A percentile compares a stretch with the other conserved stretches of the same genome.
Conservation (phyloP, 2,329 filamentous ascomycete genomes). For the Aspergillus fischeri region DNA sequence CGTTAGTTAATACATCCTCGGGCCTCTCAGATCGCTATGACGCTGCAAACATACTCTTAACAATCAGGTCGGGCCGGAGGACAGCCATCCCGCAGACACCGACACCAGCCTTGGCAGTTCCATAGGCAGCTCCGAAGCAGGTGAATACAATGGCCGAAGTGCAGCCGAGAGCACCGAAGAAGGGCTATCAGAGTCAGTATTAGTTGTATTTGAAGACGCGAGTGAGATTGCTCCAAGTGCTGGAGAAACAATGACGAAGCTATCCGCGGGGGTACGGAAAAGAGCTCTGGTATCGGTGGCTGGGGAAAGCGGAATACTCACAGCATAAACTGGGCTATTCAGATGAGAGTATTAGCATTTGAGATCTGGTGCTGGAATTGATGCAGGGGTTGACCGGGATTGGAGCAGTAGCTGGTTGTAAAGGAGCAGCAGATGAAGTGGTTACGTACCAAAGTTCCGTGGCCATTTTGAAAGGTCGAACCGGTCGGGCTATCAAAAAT, state of each 20-base stretch:
- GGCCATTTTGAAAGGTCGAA: conserved; percentile 57
- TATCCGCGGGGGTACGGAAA: conserved; percentile 6
- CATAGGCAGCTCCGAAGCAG: conserved; percentile 94
- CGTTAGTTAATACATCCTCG: conserved; percentile 12
- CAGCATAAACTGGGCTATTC: conserved; percentile 91
- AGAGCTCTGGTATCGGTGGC: not conserved
- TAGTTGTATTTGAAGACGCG: conserved; percentile 1
- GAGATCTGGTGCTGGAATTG: not conserved
- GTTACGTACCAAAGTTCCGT: conserved; percentile 75
- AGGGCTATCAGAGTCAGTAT: conserved; percentile 55
- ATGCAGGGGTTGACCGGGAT: not conserved
- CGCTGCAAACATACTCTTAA: conserved; percentile 76
- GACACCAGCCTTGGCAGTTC: conserved; percentile 98
- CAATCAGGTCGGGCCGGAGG: conserved; percentile 92
- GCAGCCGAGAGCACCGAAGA: conserved; percentile 97
- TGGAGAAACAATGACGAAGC: conserved; percentile 10
- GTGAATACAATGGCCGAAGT: conserved; percentile 93
- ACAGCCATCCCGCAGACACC: conserved; percentile 99
- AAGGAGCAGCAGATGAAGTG: conserved; percentile 29
- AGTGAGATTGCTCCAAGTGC: conserved; percentile 4
- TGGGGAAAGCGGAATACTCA: conserved; percentile 58
- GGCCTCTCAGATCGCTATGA: not conserved
- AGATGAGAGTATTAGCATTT: conserved; percentile 21
- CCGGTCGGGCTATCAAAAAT: conserved; percentile 14
- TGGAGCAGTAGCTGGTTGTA: conserved; percentile 8